phyloP scores from a whole-genome alignment of 768 basidiomycete genomes.

The Naganishia onofrii region DNA sequence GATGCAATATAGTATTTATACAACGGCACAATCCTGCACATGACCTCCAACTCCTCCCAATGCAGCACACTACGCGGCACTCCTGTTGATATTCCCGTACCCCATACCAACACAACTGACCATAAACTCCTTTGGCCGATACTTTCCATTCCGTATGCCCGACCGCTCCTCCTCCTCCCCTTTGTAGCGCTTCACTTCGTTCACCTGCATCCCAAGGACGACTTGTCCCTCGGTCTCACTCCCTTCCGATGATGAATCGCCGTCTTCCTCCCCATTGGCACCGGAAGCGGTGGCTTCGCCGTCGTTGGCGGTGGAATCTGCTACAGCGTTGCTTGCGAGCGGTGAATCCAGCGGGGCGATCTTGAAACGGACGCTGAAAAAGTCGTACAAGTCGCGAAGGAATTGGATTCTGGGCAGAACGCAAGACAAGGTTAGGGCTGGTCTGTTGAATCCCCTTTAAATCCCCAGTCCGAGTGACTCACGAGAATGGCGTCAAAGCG shows the following conservation, averaged over 20 bases:
- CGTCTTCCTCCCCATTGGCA: constrained; percentile 28
- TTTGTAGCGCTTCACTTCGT: constrained; percentile 55
- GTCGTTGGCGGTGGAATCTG: constrained; percentile 15
- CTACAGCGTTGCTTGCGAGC: constrained; percentile 8
- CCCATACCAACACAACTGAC: constrained; percentile 92
- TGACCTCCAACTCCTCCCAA: neutral
- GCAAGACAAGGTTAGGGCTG: constrained; percentile 4
- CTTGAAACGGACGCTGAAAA: constrained; percentile 93
- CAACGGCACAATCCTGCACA: neutral
- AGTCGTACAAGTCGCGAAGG: constrained; percentile 71
- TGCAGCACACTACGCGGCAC: constrained; percentile 42
- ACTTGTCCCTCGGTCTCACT: constrained; percentile 32
- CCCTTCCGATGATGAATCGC: constrained; percentile 29
- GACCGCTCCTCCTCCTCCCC: constrained; percentile 46
- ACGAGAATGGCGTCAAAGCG: constrained; percentile 78
- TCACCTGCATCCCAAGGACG: constrained; percentile 22
- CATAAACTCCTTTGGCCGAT: constrained; percentile 59
- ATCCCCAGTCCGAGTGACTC: constrained; percentile 44
- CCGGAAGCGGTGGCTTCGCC: neutral
- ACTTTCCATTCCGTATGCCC: constrained; percentile 14
- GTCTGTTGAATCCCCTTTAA: constrained; percentile 38
- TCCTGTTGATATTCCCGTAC: constrained; percentile 70
- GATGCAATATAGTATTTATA: neutral
- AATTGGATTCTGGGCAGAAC: constrained; percentile 78
- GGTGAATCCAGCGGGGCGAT: constrained; percentile 56